Percentiles rank a stretch among this genome's conserved stretches.
Evolutionary conservation across 495 filamentous ascomycete species (phyloP).

Genomic region (Neurospora sublineolata): DNA sequence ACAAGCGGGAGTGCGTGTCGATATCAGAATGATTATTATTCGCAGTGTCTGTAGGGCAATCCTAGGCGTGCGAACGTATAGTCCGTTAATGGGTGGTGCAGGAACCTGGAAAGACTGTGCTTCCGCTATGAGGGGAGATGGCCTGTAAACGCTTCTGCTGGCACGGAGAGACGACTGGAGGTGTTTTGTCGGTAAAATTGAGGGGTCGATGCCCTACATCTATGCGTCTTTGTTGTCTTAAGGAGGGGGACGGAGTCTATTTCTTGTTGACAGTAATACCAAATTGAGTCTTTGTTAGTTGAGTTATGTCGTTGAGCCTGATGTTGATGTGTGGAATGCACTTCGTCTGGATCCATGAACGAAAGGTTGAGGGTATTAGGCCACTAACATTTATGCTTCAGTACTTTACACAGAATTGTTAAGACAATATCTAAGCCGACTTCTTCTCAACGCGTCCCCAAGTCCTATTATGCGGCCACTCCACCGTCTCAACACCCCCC

Average conservation of each 20-base stretch:
- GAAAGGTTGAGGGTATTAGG: not conserved
- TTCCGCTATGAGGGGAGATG: not conserved
- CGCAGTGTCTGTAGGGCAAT: constrained; percentile 25
- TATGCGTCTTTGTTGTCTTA: not conserved
- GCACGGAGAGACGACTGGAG: not conserved
- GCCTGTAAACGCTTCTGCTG: not conserved
- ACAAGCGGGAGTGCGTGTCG: constrained; percentile 30
- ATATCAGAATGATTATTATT: constrained; percentile 38
- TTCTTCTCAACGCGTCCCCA: not conserved
- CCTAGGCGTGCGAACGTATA: not conserved
- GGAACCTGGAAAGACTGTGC: not conserved
- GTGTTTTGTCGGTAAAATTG: not conserved
- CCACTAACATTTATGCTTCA: not conserved
- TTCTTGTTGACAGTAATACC: not conserved
- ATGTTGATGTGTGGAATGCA: not conserved
- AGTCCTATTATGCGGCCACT: not conserved
- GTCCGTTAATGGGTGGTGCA: not conserved
- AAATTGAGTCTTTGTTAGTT: not conserved
- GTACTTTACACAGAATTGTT: not conserved
- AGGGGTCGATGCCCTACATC: not conserved
- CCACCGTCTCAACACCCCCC: not conserved
- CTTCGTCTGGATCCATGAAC: not conserved
- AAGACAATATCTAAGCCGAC: not conserved
- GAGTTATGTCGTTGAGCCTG: not conserved
- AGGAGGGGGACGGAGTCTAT: not conserved